Evolutionary conservation across 805 yeast genomes (phyloP).

Genomic region (Saturnispora saitoi): DNA sequence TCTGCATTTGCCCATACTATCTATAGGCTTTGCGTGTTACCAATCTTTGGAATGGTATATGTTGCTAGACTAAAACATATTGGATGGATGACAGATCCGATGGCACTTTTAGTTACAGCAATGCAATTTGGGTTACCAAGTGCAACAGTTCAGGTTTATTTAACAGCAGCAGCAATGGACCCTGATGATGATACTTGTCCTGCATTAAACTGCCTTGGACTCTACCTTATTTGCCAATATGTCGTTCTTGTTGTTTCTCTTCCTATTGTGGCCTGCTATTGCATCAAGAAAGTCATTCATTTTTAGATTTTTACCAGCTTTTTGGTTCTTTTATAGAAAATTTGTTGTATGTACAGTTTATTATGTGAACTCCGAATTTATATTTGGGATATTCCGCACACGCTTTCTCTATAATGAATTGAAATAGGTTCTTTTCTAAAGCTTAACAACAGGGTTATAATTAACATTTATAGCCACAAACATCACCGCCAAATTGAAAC

Average conservation of each 20-base stretch:
- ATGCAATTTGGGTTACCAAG: slow-evolving; percentile 46
- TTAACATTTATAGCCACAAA: not conserved
- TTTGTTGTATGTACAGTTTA: not conserved
- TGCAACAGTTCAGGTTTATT: slow-evolving; percentile 51
- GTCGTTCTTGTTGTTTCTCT: slow-evolving; percentile 36
- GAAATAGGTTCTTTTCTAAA: not conserved
- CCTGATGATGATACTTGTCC: slow-evolving; percentile 35
- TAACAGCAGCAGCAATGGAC: slow-evolving; percentile 48
- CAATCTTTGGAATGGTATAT: slow-evolving; percentile 46
- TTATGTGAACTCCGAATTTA: not conserved
- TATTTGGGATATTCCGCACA: not conserved
- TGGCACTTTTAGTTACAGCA: slow-evolving; percentile 36
- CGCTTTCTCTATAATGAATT: not conserved
- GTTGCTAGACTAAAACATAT: slow-evolving; percentile 37
- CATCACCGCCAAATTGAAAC: not conserved
- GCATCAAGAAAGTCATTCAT: slow-evolving; percentile 25
- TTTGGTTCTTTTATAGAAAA: not conserved
- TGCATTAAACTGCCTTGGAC: slow-evolving; percentile 50
- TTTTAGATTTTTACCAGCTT: slow-evolving; percentile 6
- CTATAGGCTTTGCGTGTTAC: slow-evolving; percentile 37
- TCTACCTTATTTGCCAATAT: slow-evolving; percentile 43
- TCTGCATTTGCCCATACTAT: slow-evolving; percentile 37
- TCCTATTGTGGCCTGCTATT: slow-evolving; percentile 43
- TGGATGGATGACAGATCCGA: slow-evolving; percentile 39
- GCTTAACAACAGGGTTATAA: not conserved